Conservation (phyloP, 441 rosid species). For the Pelargonium myrrhifolium region DNA sequence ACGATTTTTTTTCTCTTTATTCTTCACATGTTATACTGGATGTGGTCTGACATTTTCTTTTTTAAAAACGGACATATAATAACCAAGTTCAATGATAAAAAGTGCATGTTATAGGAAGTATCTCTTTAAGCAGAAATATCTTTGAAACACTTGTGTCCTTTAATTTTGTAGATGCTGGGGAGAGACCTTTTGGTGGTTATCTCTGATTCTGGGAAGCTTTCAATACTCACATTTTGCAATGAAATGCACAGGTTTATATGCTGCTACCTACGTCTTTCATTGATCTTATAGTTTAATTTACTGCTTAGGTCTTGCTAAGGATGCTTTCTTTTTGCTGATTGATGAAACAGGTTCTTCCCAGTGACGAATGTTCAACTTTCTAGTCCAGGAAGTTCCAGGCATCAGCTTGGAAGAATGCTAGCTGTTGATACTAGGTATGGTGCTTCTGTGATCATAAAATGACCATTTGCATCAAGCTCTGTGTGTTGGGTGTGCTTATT, state of each 20-base stretch:
- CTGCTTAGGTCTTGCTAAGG: not conserved
- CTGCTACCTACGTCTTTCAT: not conserved
- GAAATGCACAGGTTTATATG: slow-evolving; percentile 83
- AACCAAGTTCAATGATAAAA: slow-evolving; percentile 9
- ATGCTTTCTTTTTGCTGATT: slow-evolving; percentile 17
- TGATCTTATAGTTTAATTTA: not conserved
- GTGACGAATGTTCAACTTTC: slow-evolving; percentile 77
- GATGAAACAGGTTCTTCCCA: slow-evolving; percentile 70
- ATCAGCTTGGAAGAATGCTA: slow-evolving; percentile 80
- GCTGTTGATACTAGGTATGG: slow-evolving; percentile 76
- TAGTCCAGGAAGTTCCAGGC: slow-evolving; percentile 68
- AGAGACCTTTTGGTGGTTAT: slow-evolving; percentile 78
- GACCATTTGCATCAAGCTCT: not conserved
- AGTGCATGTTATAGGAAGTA: slow-evolving; percentile 9
- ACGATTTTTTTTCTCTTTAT: slow-evolving; percentile 5
- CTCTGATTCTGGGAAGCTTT: slow-evolving; percentile 98
- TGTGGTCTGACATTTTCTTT: not conserved
- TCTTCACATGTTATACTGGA: slow-evolving; percentile 10
- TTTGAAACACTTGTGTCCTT: slow-evolving; percentile 15
- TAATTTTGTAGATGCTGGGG: slow-evolving; percentile 45
- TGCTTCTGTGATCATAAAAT: slow-evolving; percentile 6
- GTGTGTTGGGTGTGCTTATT: not conserved
- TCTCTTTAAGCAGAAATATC: slow-evolving; percentile 5
- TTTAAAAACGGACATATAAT: slow-evolving; percentile 4
- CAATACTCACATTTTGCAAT: slow-evolving; percentile 78